These are phyloP conservation scores for Saccharata proteae DNA, from an alignment of 2,329 filamentous ascomycete species.

Conservation along the genomic window DNA sequence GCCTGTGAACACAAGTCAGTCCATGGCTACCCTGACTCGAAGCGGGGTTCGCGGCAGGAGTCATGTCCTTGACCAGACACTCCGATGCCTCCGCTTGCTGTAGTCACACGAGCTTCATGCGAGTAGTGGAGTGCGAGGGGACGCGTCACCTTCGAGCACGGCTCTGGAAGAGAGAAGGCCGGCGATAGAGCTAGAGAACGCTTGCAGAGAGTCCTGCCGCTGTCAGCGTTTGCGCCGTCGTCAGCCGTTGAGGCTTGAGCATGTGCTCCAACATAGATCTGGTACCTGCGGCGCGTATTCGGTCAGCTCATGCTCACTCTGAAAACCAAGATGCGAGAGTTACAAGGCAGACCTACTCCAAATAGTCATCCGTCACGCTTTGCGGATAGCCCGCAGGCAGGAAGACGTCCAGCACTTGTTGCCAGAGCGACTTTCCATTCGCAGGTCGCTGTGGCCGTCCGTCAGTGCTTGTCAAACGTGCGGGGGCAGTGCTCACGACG, in stretches of 20 bases:
- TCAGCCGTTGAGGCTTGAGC: too few species aligned
- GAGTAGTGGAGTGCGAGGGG: neutral
- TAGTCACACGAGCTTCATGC: too few species aligned
- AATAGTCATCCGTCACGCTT: slow-evolving; percentile 75
- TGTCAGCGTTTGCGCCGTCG: too few species aligned
- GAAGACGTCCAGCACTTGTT: slow-evolving; percentile 55
- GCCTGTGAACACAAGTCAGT: slow-evolving; percentile 28
- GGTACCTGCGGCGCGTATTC: slow-evolving; percentile 45
- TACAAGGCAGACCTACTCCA: slow-evolving; percentile 38
- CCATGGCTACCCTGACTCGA: too few species aligned
- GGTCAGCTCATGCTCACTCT: slow-evolving; percentile 3
- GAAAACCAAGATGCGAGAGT: neutral
- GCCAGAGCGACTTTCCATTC: slow-evolving; percentile 16
- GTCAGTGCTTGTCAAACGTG: slow-evolving; percentile 14
- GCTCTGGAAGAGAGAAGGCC: slow-evolving; percentile 70
- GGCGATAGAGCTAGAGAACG: slow-evolving; percentile 73
- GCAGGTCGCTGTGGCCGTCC: slow-evolving; percentile 10
- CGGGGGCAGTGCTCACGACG: neutral
- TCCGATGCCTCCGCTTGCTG: too few species aligned
- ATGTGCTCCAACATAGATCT: slow-evolving; percentile 47
- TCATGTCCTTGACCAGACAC: too few species aligned
- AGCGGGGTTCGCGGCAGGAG: too few species aligned
- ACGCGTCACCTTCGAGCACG: slow-evolving; percentile 53
- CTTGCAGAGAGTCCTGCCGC: slow-evolving; percentile 70
- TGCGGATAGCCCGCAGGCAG: slow-evolving; percentile 80